These are phyloP conservation scores for Debaryomyces prosopidis DNA, from an alignment of 805 yeast genomes.

Conservation along the genomic window DNA sequence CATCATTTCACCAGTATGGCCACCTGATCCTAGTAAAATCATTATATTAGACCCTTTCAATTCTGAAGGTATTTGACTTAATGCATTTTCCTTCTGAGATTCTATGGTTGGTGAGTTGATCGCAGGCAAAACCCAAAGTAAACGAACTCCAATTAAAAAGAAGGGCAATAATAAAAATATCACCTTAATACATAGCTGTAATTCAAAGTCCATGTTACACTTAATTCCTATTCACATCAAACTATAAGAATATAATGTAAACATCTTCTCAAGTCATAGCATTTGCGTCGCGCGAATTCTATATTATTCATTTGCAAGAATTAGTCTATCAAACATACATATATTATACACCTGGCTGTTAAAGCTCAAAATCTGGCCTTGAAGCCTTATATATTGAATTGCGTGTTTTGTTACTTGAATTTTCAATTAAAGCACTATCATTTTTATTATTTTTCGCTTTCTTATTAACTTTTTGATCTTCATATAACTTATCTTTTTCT, in stretches of 20 bases:
- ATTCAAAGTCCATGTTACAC: conserved; percentile 21
- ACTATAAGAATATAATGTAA: too few species aligned
- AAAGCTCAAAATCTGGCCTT: conserved; percentile 15
- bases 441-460: background rate
- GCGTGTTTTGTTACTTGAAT: background rate
- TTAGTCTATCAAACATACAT: background rate
- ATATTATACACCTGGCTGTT: background rate
- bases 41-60: conserved; percentile 35
- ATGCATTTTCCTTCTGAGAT: background rate
- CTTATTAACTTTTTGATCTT: background rate
- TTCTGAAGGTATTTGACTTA: conserved; percentile 4
- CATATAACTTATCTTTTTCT: conserved; percentile 30
- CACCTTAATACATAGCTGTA: conserved; percentile 13
- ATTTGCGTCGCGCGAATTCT: background rate
- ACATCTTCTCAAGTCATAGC: too few species aligned
- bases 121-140: conserved; percentile 25
- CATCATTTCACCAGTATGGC: conserved; percentile 96
- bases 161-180: conserved; percentile 20
- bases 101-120: conserved; percentile 7
- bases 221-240: too few species aligned
- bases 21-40: conserved; percentile 90
- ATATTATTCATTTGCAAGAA: background rate
- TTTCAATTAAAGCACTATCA: background rate
- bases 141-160: conserved; percentile 19
- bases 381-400: conserved; percentile 8